These are phyloP conservation scores for Trichaptum fuscoviolaceum DNA, from an alignment of 768 basidiomycete genomes.

Conservation along the genomic window DNA sequence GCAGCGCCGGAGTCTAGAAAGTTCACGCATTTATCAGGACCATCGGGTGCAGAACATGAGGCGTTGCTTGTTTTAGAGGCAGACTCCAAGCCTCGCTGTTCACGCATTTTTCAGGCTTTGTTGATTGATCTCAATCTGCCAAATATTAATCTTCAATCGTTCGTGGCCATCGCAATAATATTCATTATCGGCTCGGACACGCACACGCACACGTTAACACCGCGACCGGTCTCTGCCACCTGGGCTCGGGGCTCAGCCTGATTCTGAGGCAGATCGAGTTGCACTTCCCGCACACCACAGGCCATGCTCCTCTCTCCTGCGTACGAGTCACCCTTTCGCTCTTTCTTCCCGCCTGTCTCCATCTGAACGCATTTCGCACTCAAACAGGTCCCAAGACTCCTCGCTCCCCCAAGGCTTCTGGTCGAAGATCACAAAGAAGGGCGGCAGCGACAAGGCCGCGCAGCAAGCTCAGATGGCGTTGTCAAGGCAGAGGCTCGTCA, in stretches of 20 bases:
- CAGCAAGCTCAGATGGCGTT: conserved; percentile 67
- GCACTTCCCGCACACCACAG: conserved; percentile 3
- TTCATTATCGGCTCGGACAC: conserved; percentile 5
- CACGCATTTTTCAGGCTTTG: conserved; percentile 7
- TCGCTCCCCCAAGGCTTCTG: conserved; percentile 41
- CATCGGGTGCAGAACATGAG: neutral
- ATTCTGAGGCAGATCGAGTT: conserved; percentile 1
- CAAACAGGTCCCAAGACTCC: conserved; percentile 55
- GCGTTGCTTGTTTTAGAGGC: neutral
- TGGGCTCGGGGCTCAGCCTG: conserved; percentile 5
- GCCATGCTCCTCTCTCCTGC: conserved; percentile 79
- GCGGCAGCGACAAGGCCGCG: conserved; percentile 56
- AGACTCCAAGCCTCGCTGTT: conserved; percentile 2
- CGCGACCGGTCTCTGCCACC: conserved; percentile 8
- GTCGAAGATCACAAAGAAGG: conserved; percentile 56
- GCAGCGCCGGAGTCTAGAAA: no score
- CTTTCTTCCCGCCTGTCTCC: conserved; percentile 21
- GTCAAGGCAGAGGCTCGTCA: conserved; percentile 69
- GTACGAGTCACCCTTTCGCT: conserved; percentile 39
- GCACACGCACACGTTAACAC: conserved; percentile 10
- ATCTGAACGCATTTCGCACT: conserved; percentile 26
- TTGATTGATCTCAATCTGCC: conserved; percentile 10
- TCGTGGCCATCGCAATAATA: conserved; percentile 8
- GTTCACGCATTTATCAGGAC: no score
- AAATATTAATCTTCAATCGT: neutral